These are phyloP conservation scores for Boletus sp. DNA, from an alignment of 768 basidiomycete genomes.

Conservation along the genomic window DNA sequence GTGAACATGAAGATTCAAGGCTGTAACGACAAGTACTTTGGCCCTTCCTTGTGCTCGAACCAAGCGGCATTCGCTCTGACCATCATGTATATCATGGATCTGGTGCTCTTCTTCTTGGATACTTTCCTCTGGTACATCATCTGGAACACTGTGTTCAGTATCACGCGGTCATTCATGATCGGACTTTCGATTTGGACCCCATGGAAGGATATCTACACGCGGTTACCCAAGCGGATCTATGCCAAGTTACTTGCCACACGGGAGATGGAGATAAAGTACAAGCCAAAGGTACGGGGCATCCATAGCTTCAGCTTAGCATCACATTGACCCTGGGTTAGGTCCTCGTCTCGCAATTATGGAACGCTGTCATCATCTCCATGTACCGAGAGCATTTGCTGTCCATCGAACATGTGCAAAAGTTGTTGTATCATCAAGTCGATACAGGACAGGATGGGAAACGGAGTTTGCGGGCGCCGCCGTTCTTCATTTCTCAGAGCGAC, in stretches of 20 bases:
- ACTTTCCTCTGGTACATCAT: constrained; percentile 99
- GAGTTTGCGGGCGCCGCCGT: constrained; percentile 90
- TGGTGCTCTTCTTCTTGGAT: constrained; percentile 96
- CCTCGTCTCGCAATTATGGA: constrained; percentile 98
- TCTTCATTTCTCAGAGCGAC: constrained; percentile 96
- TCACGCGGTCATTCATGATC: constrained; percentile 82
- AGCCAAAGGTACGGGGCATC: constrained; percentile 79
- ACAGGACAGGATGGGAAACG: constrained; percentile 80
- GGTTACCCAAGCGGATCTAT: constrained; percentile 95
- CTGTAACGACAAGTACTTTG: constrained; percentile 86
- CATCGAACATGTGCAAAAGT: constrained; percentile 97
- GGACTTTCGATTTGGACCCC: constrained; percentile 99
- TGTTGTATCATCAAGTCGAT: constrained; percentile 97
- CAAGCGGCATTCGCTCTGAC: constrained; percentile 94
- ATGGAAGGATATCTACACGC: constrained; percentile 96
- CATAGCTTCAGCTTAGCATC: background rate
- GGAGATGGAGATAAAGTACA: constrained; percentile 99
- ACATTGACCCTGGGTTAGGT: constrained; percentile 49
- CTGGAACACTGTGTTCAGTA: constrained; percentile 95
- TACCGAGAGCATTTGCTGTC: constrained; percentile 98
- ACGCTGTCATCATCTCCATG: constrained; percentile 99
- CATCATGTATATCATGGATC: constrained; percentile 99
- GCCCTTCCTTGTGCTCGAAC: constrained; percentile 79
- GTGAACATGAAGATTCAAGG: constrained; percentile 93
- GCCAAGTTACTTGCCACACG: constrained; percentile 90